Conservation (phyloP, 306 rosid species). For the Prunus armeniaca region DNA sequence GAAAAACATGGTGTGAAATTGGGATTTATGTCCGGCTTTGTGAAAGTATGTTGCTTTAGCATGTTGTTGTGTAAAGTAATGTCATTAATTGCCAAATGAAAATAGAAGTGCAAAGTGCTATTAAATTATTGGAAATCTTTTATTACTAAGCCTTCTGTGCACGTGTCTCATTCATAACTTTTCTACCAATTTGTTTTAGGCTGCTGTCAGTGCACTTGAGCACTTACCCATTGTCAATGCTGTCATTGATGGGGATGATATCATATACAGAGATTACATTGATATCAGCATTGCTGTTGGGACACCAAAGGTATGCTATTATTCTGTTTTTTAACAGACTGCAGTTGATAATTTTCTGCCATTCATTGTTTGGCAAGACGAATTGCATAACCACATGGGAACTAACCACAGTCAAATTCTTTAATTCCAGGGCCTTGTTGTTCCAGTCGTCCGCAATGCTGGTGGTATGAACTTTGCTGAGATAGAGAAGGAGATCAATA, state of each 20-base stretch:
- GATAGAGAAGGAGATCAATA: slow-evolving; percentile 49
- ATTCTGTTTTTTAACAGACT: neutral
- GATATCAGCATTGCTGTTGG: slow-evolving; percentile 68
- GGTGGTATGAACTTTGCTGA: slow-evolving; percentile 43
- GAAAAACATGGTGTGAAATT: slow-evolving; percentile 62
- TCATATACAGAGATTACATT: slow-evolving; percentile 56
- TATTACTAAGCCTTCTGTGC: neutral
- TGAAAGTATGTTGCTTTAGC: slow-evolving; percentile 33
- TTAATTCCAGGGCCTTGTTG: slow-evolving; percentile 41
- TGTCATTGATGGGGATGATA: slow-evolving; percentile 70
- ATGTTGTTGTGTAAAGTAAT: slow-evolving; percentile 1
- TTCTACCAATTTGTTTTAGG: slow-evolving; percentile 34
- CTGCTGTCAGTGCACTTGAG: slow-evolving; percentile 61
- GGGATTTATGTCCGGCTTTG: slow-evolving; percentile 64
- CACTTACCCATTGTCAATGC: slow-evolving; percentile 56
- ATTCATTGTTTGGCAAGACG: neutral
- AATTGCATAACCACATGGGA: neutral
- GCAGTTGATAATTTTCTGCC: neutral
- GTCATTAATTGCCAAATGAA: neutral
- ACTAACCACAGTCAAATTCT: neutral
- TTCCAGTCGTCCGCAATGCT: slow-evolving; percentile 47
- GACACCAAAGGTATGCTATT: slow-evolving; percentile 48
- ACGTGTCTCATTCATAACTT: neutral
- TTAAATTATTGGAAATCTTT: neutral
- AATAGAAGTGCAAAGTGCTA: neutral